A percentile compares a stretch with the other conserved stretches of the same genome.
Evolutionary conservation across 169 alveolate genomes (phyloP).

Genomic region (Neospora caninum): DNA sequence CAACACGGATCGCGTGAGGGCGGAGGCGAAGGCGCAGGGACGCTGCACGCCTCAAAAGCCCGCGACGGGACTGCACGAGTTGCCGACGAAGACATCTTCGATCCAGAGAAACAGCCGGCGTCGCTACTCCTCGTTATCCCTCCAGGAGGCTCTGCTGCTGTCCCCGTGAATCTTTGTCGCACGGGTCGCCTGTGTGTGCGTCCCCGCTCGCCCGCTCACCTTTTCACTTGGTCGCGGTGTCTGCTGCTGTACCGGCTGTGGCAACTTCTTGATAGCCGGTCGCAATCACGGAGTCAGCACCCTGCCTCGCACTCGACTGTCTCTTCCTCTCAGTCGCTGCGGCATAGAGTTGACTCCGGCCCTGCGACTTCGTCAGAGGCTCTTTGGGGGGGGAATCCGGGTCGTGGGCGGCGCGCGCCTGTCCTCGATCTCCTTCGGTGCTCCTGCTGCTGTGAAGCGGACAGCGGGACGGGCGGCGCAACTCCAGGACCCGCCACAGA

Average conservation of each 20-base stretch:
- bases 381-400: neutral
- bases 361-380: neutral
- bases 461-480: neutral
- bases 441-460: neutral
- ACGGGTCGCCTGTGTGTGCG: conserved; percentile 51
- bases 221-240: conserved; percentile 57
- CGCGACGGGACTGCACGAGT: neutral
- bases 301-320: neutral
- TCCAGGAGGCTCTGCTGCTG: conserved; percentile 57
- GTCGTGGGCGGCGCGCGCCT: neutral
- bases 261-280: conserved; percentile 8
- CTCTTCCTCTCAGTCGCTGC: conserved; percentile 11
- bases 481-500: neutral
- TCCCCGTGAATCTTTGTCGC: conserved; percentile 57
- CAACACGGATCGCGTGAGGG: neutral
- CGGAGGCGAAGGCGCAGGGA: neutral
- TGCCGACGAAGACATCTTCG: neutral
- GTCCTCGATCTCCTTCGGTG: conserved; percentile 26
- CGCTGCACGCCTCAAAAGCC: neutral
- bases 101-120: neutral
- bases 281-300: neutral
- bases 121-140: neutral
- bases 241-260: conserved; percentile 51
- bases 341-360: neutral
- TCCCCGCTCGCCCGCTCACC: conserved; percentile 43